Evolutionary conservation across 768 basidiomycete species (phyloP).

Genomic region (Pulveroboletus ravenelii): DNA sequence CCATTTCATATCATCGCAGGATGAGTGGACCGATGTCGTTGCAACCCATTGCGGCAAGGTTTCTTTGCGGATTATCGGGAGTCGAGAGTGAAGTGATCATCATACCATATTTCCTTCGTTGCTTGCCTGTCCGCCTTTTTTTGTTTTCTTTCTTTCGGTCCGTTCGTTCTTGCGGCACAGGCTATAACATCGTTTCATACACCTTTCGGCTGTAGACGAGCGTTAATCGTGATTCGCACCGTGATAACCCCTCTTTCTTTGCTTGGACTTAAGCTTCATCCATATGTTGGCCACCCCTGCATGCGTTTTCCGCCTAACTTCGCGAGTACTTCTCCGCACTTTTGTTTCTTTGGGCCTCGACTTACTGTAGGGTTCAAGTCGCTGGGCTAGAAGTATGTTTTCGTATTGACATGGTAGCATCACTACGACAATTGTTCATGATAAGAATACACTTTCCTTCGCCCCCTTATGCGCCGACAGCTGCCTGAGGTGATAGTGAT

Average conservation of each 20-base stretch:
- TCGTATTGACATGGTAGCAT: slow-evolving; percentile 1
- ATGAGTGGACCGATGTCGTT: slow-evolving; percentile 56
- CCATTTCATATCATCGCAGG: slow-evolving; percentile 48
- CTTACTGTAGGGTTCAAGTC: slow-evolving; percentile 3
- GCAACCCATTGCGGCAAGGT: slow-evolving; percentile 47
- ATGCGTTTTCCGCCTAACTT: not conserved
- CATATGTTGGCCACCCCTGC: not conserved
- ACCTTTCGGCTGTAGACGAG: not conserved
- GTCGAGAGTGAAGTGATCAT: slow-evolving; percentile 17
- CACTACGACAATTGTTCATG: slow-evolving; percentile 6
- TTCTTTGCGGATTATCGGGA: slow-evolving; percentile 46
- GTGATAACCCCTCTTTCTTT: not conserved
- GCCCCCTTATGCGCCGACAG: slow-evolving; percentile 32
- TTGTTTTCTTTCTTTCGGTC: not conserved
- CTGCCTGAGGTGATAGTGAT: slow-evolving; percentile 19
- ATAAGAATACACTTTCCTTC: slow-evolving; percentile 6
- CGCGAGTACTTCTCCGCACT: not conserved
- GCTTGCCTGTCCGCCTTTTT: not conserved
- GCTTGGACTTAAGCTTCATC: not conserved
- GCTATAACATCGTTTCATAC: not conserved
- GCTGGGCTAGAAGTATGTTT: slow-evolving; percentile 9
- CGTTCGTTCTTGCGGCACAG: slow-evolving; percentile 9
- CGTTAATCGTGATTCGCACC: not conserved
- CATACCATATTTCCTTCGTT: slow-evolving; percentile 1
- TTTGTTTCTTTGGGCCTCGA: not conserved